Base-by-base conservation (phyloP, 306 rosid species). In the Sphenostylis stenocarpa region DNA sequence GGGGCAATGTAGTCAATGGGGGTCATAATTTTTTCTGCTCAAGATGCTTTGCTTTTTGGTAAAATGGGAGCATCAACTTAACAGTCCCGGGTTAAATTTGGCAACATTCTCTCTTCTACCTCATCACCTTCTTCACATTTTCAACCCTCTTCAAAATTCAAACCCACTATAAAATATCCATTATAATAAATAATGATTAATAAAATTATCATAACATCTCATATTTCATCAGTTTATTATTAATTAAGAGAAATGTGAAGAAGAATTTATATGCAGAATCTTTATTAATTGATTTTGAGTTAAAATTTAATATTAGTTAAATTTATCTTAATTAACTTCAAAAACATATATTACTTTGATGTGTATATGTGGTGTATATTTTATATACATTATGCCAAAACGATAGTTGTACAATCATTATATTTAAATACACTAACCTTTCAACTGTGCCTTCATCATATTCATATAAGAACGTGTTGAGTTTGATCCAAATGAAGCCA, bases 41-140 rank as follows among this genome's bases (percentile, higher is more conserved):
- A 70, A 88, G 91, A 84, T 87, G 90, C 94, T 83, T 83, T 78
- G 28, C 90, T 87, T 91, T 90, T 81, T 70, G 96, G 95, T 90
- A 84, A 90, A 84, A 85, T 77, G 72, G 82, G 85, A 77, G 81
- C 86, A 87, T 92, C 96, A 81, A 34, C 84, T 61, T 60, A 76
- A 81, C 89, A 84, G 86, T 66, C 60, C 82, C 19, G 78, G 81
- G 84, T 83, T 77, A 82, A 79, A 78, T 75, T 76, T 71, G 81
- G 89, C 76, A 79, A 75, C 68, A 64, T 83, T 84, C 86, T 87
- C 87, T 82, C 80, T 90, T 84, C 43, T 64, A 62, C 73, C 2
- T 36, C 3, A 44, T 67, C 72, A 67, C 41, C 21, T 86, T 86
- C 83, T 79, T 82, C 64, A 61, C 36, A 80, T 82, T 84, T 73